Percentiles rank a stretch among this genome's conserved stretches.
Conservation (phyloP, 2,329 filamentous ascomycete species). For the Chrysosporium queenslandicum region DNA sequence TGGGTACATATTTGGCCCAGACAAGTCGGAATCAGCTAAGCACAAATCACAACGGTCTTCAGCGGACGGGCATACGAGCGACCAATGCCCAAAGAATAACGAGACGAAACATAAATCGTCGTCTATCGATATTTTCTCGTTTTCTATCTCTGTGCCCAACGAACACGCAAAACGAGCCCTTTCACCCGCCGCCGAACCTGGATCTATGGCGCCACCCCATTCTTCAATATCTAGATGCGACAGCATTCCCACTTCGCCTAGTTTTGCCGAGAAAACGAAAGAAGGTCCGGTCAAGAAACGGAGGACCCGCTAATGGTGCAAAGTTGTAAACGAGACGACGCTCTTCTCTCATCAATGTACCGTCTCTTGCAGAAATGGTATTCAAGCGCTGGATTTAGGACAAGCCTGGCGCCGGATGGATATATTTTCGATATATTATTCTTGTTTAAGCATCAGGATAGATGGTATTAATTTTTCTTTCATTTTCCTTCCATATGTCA, state of each 20-base stretch:
- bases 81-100: not conserved
- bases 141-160: constrained; percentile 27
- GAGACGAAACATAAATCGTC: not conserved
- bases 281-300: constrained; percentile 31
- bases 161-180: constrained; percentile 11
- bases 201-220: not conserved
- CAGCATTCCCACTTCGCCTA: not conserved
- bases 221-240: not conserved
- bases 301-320: not conserved
- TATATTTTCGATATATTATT: too few species aligned
- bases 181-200: not conserved
- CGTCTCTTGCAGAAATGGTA: not conserved
- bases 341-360: not conserved
- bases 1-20: not conserved
- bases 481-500: not conserved
- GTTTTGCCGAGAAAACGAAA: constrained; percentile 18
- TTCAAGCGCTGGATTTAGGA: too few species aligned
- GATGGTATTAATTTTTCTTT: not conserved
- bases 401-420: too few species aligned
- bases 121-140: constrained; percentile 22
- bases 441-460: not conserved
- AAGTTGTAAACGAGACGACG: not conserved
- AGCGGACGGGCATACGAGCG: not conserved
- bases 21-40: not conserved
- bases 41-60: not conserved